These are phyloP conservation scores for Serendipita indica DNA, from an alignment of 768 basidiomycete genomes.

Conservation along the genomic window DNA sequence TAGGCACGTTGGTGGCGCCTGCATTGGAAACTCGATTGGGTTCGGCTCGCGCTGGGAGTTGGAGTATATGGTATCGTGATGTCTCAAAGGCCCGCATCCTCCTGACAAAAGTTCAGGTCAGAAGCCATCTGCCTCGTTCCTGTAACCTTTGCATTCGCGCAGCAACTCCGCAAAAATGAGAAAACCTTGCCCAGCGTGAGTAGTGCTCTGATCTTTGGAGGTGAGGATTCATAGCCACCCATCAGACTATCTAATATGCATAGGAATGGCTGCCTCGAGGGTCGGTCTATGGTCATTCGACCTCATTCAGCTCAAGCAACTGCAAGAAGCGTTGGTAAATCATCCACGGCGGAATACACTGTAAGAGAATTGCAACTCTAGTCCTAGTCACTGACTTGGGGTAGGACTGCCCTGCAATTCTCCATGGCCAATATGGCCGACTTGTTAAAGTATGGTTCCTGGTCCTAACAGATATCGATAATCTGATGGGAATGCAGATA, in stretches of 20 bases:
- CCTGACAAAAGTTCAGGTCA: slow-evolving; percentile 18
- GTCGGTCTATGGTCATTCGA: slow-evolving; percentile 42
- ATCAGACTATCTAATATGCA: not conserved
- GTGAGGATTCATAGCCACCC: slow-evolving; percentile 16
- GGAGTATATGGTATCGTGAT: slow-evolving; percentile 31
- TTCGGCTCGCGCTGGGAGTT: slow-evolving; percentile 32
- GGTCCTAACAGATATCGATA: not conserved
- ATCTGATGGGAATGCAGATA: slow-evolving; percentile 20
- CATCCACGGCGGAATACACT: slow-evolving; percentile 34
- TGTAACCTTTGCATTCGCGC: slow-evolving; percentile 25
- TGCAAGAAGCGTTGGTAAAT: slow-evolving; percentile 30
- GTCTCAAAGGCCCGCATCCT: slow-evolving; percentile 9
- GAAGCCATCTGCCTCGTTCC: slow-evolving; percentile 33
- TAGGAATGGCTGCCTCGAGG: slow-evolving; percentile 33
- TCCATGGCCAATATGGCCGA: slow-evolving; percentile 24
- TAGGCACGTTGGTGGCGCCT: slow-evolving; percentile 33
- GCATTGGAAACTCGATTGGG: slow-evolving; percentile 30
- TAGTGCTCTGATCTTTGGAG: slow-evolving; percentile 30
- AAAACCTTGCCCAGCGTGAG: slow-evolving; percentile 20
- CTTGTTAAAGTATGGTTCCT: slow-evolving; percentile 15
- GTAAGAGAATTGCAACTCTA: slow-evolving; percentile 26
- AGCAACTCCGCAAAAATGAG: slow-evolving; percentile 10
- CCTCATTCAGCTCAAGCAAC: slow-evolving; percentile 33
- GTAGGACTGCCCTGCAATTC: slow-evolving; percentile 25
- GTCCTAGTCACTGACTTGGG: slow-evolving; percentile 20